Base-by-base conservation (phyloP, 345 rosid genomes). In the Eucalyptus polyanthemos region DNA sequence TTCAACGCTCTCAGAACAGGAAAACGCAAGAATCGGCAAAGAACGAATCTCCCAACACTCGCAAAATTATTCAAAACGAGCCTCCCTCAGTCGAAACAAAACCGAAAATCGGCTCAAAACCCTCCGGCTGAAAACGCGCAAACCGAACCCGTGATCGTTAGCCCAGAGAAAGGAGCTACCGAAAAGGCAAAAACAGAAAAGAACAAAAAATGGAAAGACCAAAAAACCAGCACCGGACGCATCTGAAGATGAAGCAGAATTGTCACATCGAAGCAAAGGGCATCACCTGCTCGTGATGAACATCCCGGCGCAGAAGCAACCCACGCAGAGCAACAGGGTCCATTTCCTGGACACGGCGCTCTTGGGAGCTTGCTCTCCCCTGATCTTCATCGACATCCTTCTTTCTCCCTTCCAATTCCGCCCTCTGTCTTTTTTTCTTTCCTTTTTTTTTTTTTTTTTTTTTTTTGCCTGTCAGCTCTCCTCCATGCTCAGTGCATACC, bases 221-320 rank as follows among this genome's bases (percentile, higher is more conserved):
- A 58, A 58, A 27, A 65, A 29, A 50, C 62, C 56, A 40, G 34
- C 29, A 31, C 22, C 13, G 21, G 40, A 80, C 87, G 80, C 81
- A 40, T 86, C 87, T 25, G 47, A 85, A 47, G n/a, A 44, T 3
- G 47, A 42, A 49, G 47, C 42, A 56, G 87, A 89, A 42, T 89
- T 37, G 14, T 54, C 44, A 50, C 40, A 56, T 31, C 8, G 56
- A 34, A 45, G 16, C 44, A 5, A 88, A 50, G 62, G n/a, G 42
- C 14, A 13, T 53, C 94, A 97, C 99, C 99, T 95, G 90, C 94
- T 94, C 37, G 98, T 95, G 94, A 97, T 95, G 93, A 97, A 91
- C 90, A 97, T 93, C 22, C 99, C 99, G 69, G 95, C 95, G 91
- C 95, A 97, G 95, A 97, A 97, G 89, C 97, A 92, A 24, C 93